These are phyloP conservation scores for Pythium biforme DNA, from an alignment of 352 stramenopile species.

Conservation along the genomic window DNA sequence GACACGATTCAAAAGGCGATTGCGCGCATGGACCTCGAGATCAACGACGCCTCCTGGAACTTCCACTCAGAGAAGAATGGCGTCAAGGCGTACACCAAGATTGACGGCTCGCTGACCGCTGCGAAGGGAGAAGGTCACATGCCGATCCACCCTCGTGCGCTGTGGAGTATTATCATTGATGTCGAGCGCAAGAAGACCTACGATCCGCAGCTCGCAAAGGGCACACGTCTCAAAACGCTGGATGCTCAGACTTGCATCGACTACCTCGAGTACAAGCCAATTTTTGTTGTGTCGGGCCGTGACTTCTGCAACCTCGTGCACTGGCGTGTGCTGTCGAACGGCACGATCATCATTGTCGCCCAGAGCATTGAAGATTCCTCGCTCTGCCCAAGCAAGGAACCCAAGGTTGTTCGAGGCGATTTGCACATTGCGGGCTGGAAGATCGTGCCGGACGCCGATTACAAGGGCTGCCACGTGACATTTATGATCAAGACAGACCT, in stretches of 20 bases:
- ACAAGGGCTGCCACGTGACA: conserved; percentile 54
- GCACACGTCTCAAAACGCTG: conserved; percentile 38
- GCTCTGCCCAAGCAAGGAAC: conserved; percentile 63
- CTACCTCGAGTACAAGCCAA: conserved; percentile 78
- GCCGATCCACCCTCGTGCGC: conserved; percentile 46
- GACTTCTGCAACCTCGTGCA: conserved; percentile 75
- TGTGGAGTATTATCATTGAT: conserved; percentile 57
- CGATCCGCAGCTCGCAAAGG: conserved; percentile 54
- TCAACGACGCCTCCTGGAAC: conserved; percentile 56
- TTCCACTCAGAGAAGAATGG: conserved; percentile 71
- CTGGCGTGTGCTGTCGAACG: conserved; percentile 62
- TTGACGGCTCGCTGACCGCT: conserved; percentile 63
- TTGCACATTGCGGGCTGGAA: conserved; percentile 64
- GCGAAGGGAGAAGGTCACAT: conserved; percentile 56
- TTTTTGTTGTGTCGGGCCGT: conserved; percentile 69
- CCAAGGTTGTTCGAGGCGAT: conserved; percentile 64
- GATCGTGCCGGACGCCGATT: conserved; percentile 61
- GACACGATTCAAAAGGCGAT: conserved; percentile 61
- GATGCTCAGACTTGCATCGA: conserved; percentile 66
- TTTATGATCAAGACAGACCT: conserved; percentile 76
- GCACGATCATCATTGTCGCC: conserved; percentile 65
- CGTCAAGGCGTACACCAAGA: conserved; percentile 63
- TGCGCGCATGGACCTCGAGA: conserved; percentile 50
- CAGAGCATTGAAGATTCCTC: conserved; percentile 60
- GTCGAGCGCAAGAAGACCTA: conserved; percentile 47